Base-by-base conservation (phyloP, 1,284 basidiomycete genomes). In the Heterobasidion annosum region DNA sequence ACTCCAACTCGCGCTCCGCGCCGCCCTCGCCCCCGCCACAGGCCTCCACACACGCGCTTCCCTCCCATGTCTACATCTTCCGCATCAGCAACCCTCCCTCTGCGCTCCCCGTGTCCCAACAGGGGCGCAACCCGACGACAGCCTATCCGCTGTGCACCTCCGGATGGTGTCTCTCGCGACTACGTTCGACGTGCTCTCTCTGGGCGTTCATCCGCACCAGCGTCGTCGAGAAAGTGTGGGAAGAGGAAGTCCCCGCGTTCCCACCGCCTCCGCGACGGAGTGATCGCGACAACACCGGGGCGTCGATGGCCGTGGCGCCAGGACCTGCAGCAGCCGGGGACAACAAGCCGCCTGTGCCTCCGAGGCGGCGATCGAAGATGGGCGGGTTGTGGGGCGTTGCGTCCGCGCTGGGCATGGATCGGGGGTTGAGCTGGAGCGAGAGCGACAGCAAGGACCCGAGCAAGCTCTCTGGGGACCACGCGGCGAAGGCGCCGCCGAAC, bases 171-270 rank as follows among this genome's bases (percentile, higher is more conserved):
- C 73, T 93, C 9, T 66, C 76, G 2, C 79, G 92, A 7, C 72
- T 97, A 16, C 81, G 93, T 10, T 79, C 87, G n/a, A 92, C 93
- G 16, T 96, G 93, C 67, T 88, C 88, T 9, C 74, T 97, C 25
- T 97, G 94, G 92, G 83, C 88, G 18, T 97, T 92, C 65, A 80
- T 97, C 43, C 82, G 92, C 34, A 83, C 80, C 1, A 82, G 87
- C 15, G 75, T 97, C 55, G 76, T 96, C 34, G 88, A 92, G 57
- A 86, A 85, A 54, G 73, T 97, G 2, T 93, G 94, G 88, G 82
- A 91, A 56, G 92, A 94, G 60, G 89, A 88, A 57, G 71, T 77
- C 32, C 64, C 74, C n/a, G 60, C 57, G 43, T 53, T 69, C 43
- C 68, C 65, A 46, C 67, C 68, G 8, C 63, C 70, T 3, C 59